phyloP scores from a whole-genome alignment of 768 basidiomycete genomes.

The Phallus indusiatus region DNA sequence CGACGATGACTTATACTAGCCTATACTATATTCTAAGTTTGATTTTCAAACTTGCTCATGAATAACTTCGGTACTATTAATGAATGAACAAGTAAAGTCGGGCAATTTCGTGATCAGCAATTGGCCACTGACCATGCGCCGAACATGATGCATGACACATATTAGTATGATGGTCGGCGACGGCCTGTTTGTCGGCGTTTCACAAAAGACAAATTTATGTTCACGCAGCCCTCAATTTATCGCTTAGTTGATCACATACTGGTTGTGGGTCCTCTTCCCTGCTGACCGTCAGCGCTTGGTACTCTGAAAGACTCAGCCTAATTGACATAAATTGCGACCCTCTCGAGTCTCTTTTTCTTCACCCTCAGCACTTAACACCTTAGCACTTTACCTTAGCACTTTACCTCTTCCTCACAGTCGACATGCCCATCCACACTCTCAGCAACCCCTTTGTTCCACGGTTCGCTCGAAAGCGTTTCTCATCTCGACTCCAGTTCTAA shows the following conservation, averaged over 20 bases:
- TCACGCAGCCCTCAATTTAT: background rate
- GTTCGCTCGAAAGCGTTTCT: background rate
- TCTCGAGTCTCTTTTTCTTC: background rate
- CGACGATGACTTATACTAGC: no score
- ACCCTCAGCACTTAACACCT: background rate
- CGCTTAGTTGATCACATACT: background rate
- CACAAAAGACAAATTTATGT: background rate
- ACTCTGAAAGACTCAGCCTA: background rate
- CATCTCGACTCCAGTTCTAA: background rate
- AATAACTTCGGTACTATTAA: no score
- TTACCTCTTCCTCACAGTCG: background rate
- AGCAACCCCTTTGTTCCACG: constrained; percentile 4
- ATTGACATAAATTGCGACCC: background rate
- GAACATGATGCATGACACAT: background rate
- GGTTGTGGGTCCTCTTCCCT: background rate
- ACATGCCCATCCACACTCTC: constrained; percentile 1
- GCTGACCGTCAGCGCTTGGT: background rate
- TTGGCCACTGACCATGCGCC: background rate
- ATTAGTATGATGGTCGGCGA: no score
- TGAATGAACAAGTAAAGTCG: no score
- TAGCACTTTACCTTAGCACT: background rate
- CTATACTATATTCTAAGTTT: no score
- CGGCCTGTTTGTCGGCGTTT: no score
- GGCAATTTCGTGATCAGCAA: background rate
- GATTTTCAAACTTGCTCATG: no score